Evolutionary conservation across 805 yeast genomes (phyloP).

Genomic region (Monosporozyma unispora): DNA sequence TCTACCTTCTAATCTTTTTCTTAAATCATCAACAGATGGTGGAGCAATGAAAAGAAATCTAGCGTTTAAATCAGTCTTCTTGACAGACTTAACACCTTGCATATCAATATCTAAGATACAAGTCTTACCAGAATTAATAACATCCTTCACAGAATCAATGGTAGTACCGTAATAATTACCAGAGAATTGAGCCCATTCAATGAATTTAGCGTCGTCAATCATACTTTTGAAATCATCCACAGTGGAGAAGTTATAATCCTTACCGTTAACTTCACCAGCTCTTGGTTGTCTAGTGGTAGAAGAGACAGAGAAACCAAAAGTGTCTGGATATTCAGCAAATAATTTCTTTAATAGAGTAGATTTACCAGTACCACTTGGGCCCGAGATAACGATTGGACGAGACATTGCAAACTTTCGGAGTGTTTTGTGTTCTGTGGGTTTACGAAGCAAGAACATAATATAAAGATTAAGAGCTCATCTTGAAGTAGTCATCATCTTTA

Average conservation of each 20-base stretch:
- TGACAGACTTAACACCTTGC: slow-evolving; percentile 96
- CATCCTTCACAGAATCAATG: slow-evolving; percentile 66
- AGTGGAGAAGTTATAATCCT: slow-evolving; percentile 78
- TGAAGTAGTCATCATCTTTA: neutral
- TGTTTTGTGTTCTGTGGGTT: neutral
- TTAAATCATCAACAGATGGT: slow-evolving; percentile 75
- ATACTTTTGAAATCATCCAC: slow-evolving; percentile 72
- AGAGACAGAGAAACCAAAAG: slow-evolving; percentile 90
- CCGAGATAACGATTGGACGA: slow-evolving; percentile 91
- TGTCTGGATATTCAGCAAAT: slow-evolving; percentile 81
- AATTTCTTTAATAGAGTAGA: slow-evolving; percentile 85
- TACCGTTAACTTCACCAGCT: slow-evolving; percentile 81
- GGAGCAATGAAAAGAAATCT: slow-evolving; percentile 84
- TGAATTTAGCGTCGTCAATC: slow-evolving; percentile 67
- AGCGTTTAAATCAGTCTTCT: slow-evolving; percentile 73
- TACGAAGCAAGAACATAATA: neutral
- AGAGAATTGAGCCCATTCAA: slow-evolving; percentile 97
- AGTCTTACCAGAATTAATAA: slow-evolving; percentile 48
- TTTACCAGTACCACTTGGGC: slow-evolving; percentile 95
- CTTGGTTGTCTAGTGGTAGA: slow-evolving; percentile 84
- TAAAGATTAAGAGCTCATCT: neutral
- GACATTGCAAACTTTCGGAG: slow-evolving; percentile 15
- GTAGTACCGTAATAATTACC: slow-evolving; percentile 97
- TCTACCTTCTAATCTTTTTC: slow-evolving; percentile 69
- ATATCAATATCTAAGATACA: slow-evolving; percentile 96